Conservation (phyloP, 202 grass and related monocot species). For the Digitaria exilis region DNA sequence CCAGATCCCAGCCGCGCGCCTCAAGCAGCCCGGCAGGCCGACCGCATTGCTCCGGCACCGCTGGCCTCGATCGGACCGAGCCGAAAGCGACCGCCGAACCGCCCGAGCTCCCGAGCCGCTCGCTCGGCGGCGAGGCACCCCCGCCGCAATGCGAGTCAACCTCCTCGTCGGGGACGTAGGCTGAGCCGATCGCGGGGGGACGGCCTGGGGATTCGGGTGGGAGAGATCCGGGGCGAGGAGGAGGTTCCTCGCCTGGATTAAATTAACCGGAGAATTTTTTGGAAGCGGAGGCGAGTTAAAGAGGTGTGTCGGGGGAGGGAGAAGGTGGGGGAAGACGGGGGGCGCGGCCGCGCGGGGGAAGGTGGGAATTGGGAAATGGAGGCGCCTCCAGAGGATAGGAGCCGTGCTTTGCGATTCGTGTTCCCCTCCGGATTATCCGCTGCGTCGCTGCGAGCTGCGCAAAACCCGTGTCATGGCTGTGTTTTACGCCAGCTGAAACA, state of each 20-base stretch:
- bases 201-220: neutral
- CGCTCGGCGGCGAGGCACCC: neutral
- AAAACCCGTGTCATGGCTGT: neutral
- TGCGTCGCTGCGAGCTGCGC: neutral
- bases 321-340: neutral
- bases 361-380: constrained; percentile 12
- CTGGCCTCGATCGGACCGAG: neutral
- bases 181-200: neutral
- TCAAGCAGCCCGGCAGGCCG: neutral
- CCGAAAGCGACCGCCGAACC: constrained; percentile 8
- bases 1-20: constrained; percentile 27
- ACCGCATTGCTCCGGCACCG: constrained; percentile 23
- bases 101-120: neutral
- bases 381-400: no score
- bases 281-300: constrained; percentile 43
- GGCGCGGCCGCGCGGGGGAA: neutral
- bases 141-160: neutral
- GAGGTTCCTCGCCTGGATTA: constrained; percentile 16
- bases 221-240: constrained; percentile 19
- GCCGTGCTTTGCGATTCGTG: constrained; percentile 31
- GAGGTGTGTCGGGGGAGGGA: constrained; percentile 19
- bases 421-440: neutral
- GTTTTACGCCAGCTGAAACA: no score
- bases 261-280: constrained; percentile 30
- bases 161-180: neutral